Conservation (phyloP, 106 monocot species). For the Dendrobium officinale region DNA sequence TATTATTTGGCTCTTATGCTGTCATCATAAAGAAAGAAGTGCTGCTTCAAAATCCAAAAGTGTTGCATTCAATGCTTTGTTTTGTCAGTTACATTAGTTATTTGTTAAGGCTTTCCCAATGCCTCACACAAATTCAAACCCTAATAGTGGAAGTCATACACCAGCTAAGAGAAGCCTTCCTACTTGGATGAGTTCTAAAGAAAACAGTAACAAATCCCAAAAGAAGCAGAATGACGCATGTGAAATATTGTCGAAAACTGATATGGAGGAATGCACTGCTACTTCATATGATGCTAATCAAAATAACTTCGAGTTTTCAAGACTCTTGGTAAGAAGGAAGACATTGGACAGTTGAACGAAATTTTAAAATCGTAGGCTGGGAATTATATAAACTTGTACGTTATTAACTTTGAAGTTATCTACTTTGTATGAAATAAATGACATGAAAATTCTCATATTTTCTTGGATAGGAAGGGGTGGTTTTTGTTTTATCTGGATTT, state of each 20-base stretch:
- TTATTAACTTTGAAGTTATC: neutral
- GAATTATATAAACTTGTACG: neutral
- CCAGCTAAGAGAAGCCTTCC: constrained; percentile 44
- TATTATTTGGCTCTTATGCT: neutral
- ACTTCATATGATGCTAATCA: constrained; percentile 2
- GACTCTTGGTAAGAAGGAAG: constrained; percentile 51
- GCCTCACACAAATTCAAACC: constrained; percentile 9
- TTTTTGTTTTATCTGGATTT: constrained; percentile 84
- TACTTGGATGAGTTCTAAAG: constrained; percentile 51
- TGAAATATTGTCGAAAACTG: constrained; percentile 6
- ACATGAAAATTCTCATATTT: neutral
- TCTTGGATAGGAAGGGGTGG: constrained; percentile 70
- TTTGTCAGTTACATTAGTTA: constrained; percentile 3
- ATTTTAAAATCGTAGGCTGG: neutral
- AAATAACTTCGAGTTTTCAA: constrained; percentile 41
- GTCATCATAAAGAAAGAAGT: neutral
- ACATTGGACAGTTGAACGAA: neutral
- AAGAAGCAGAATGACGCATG: constrained; percentile 28
- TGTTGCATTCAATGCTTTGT: constrained; percentile 2
- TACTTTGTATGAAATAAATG: neutral
- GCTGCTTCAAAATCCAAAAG: neutral
- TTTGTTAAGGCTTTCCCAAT: constrained; percentile 9
- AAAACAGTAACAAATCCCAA: constrained; percentile 21
- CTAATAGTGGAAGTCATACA: constrained; percentile 10
- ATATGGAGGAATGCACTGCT: constrained; percentile 4